These are phyloP conservation scores for Phtheirospermum japonicum DNA, from an alignment of 257 asterid genomes.

Conservation along the genomic window DNA sequence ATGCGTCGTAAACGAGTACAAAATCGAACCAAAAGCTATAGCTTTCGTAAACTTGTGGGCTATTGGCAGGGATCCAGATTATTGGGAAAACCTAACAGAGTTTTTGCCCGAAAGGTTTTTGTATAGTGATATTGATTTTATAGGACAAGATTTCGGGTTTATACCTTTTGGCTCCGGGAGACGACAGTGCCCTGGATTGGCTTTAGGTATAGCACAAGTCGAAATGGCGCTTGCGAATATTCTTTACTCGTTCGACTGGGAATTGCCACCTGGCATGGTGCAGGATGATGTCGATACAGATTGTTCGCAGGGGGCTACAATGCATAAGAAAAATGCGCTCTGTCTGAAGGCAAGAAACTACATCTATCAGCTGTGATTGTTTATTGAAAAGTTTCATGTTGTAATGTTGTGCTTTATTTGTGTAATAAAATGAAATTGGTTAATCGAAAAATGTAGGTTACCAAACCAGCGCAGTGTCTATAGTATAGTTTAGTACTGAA, in stretches of 20 bases:
- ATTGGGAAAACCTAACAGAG: slow-evolving; percentile 6
- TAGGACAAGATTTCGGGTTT: slow-evolving; percentile 17
- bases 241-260: slow-evolving; percentile 22
- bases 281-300: slow-evolving; percentile 15
- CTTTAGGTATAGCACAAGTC: not conserved
- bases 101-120: slow-evolving; percentile 22
- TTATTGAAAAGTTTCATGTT: no score
- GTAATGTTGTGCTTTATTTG: no score
- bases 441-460: no score
- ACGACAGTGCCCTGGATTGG: slow-evolving; percentile 19
- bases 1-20: slow-evolving; percentile 2
- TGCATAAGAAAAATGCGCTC: slow-evolving; percentile 14
- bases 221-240: slow-evolving; percentile 20
- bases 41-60: slow-evolving; percentile 15
- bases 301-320: not conserved
- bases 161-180: slow-evolving; percentile 24
- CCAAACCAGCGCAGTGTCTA: no score
- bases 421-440: no score
- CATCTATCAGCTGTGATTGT: no score
- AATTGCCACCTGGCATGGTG: slow-evolving; percentile 18
- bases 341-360: not conserved
- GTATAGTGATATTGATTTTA: slow-evolving; percentile 5
- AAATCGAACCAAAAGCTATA: slow-evolving; percentile 14
- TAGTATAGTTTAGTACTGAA: no score
- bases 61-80: slow-evolving; percentile 11